Percentiles rank a stretch among this genome's conserved stretches.
Evolutionary conservation across 2,329 filamentous ascomycete genomes (phyloP).

Genomic region (Elsinoe australis): DNA sequence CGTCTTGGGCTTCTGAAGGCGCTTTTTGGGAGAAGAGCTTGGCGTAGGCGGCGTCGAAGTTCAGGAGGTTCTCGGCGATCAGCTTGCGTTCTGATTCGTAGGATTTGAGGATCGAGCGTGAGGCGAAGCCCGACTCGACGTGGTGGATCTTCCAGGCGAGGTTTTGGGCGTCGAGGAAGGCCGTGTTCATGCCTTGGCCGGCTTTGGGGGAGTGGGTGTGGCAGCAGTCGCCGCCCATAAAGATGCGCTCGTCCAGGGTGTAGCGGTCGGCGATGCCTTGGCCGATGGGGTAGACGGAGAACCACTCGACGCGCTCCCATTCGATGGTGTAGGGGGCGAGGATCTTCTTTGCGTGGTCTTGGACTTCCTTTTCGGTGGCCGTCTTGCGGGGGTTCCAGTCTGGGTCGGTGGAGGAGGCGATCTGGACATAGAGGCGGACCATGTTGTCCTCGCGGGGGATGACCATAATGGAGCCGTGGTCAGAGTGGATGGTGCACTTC

Average conservation of each 20-base stretch:
- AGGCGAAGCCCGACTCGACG: slow-evolving; percentile 74
- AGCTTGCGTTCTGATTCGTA: slow-evolving; percentile 82
- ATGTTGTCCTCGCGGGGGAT: slow-evolving; percentile 50
- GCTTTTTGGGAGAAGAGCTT: slow-evolving; percentile 78
- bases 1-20: slow-evolving; percentile 61
- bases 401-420: slow-evolving; percentile 53
- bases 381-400: slow-evolving; percentile 56
- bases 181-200: slow-evolving; percentile 57
- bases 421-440: slow-evolving; percentile 51
- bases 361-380: slow-evolving; percentile 52
- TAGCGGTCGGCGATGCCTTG: slow-evolving; percentile 59
- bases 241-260: slow-evolving; percentile 56
- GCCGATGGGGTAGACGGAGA: slow-evolving; percentile 58
- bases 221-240: slow-evolving; percentile 59
- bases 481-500: slow-evolving; percentile 61
- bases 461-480: slow-evolving; percentile 57
- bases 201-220: slow-evolving; percentile 58
- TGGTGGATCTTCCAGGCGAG: slow-evolving; percentile 94
- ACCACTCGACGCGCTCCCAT: slow-evolving; percentile 60
- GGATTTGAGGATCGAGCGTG: slow-evolving; percentile 66
- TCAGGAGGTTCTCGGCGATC: slow-evolving; percentile 73
- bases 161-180: slow-evolving; percentile 64
- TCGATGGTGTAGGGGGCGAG: slow-evolving; percentile 53
- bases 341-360: slow-evolving; percentile 50
- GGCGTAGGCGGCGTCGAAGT: slow-evolving; percentile 84